These are phyloP conservation scores for Diddensiella santjacobensis DNA, from an alignment of 805 yeast genomes.

Conservation along the genomic window DNA sequence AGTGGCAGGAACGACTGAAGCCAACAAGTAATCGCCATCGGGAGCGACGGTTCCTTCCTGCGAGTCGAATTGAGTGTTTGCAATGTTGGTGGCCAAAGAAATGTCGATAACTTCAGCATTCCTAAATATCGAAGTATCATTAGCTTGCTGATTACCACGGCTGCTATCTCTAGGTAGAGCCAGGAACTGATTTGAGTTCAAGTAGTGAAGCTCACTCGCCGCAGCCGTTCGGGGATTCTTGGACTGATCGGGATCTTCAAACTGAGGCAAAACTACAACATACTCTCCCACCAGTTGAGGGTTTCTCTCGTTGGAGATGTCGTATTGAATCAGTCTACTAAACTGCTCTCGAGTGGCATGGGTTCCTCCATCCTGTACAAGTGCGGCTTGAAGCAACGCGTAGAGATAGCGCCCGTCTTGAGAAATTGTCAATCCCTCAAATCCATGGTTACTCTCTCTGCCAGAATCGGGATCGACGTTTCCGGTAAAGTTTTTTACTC, in stretches of 20 bases:
- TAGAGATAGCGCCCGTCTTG: slow-evolving; percentile 14
- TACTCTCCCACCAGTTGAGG: slow-evolving; percentile 17
- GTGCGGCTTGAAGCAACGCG: slow-evolving; percentile 16
- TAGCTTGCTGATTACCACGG: slow-evolving; percentile 14
- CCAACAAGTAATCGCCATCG: slow-evolving; percentile 15
- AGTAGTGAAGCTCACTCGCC: slow-evolving; percentile 16
- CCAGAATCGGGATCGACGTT: slow-evolving; percentile 18
- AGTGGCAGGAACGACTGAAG: slow-evolving; percentile 12
- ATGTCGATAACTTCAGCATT: slow-evolving; percentile 15
- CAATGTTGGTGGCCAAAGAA: slow-evolving; percentile 17
- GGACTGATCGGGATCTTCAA: slow-evolving; percentile 17
- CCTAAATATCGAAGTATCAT: slow-evolving; percentile 15
- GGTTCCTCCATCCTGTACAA: slow-evolving; percentile 21
- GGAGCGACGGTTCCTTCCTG: slow-evolving; percentile 16
- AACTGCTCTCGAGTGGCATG: slow-evolving; percentile 20
- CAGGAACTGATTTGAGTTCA: slow-evolving; percentile 16
- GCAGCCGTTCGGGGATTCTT: slow-evolving; percentile 20
- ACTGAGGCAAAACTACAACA: slow-evolving; percentile 18
- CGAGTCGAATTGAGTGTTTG: slow-evolving; percentile 12
- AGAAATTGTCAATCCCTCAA: slow-evolving; percentile 19
- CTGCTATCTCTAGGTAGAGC: slow-evolving; percentile 15
- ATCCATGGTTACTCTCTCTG: slow-evolving; percentile 20
- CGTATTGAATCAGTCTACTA: slow-evolving; percentile 16
- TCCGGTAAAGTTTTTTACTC: slow-evolving; percentile 17
- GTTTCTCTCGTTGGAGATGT: slow-evolving; percentile 6